Base-by-base conservation (phyloP, 129 eudicot genomes). In the Centella asiatica region DNA sequence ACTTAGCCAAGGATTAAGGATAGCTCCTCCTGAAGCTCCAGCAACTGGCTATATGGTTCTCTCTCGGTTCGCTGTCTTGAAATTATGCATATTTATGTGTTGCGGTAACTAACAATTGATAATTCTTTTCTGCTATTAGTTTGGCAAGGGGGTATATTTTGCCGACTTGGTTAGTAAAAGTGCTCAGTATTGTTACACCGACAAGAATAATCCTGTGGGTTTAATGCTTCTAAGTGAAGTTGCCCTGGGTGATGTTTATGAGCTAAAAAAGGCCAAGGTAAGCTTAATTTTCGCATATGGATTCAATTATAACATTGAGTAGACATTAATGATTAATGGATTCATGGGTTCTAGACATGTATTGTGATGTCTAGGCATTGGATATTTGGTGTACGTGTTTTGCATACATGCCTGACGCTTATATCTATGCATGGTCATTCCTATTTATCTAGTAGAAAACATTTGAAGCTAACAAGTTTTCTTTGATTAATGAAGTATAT, bases 1-100 rank as follows among this genome's bases (percentile, higher is more conserved):
- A 37, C 90, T 93, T 61, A 93, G 95, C 77, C 95, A 93, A 80
- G 99, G 99, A 46, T 76, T 93, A 62, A 71, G 96, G 66, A 82
- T 93, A 59, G 99, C 99, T 59, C 99, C 99, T 67, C 96, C 99
- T 34, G 99, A 93, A 78, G 99, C 96, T 66, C 99, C 99, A 3
- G 87, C 95, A 68, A 93, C 99, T 15, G 99, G 99, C 54, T 93
- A 87, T 68, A 93, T 87, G 99, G 99, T 86, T 71, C 63, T 31
- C 66, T 70, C 49, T 44, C 57, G 37, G 32, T 60, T 51, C 55
- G 37, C 22, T 23, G 6, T 31, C 20, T 49, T 31, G 12, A 18
- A n/a, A 2, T 15, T 45, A 15, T 42, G 48, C 32, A 13, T 4
- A 32, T 28, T 46, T 24, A 11, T 28, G 14, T 31, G 4, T 18